Conservation (phyloP, 2,329 filamentous ascomycete genomes). For the Teratosphaeria destructans region DNA sequence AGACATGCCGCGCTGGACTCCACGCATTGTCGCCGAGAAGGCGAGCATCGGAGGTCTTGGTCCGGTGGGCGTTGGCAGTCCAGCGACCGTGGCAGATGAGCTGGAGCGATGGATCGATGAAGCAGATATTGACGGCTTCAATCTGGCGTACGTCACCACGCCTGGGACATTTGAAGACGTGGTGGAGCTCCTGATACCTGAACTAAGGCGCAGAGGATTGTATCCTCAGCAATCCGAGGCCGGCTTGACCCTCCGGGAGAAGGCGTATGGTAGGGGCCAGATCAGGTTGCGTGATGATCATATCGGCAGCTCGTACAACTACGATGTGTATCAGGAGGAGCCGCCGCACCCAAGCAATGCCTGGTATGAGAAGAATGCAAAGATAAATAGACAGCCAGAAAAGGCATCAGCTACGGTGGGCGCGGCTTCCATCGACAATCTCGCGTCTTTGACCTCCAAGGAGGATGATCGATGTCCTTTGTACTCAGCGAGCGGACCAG, state of each 20-base stretch:
- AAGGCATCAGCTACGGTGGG: background rate
- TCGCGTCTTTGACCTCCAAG: slow-evolving; percentile 32
- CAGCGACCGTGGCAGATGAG: slow-evolving; percentile 36
- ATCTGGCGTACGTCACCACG: slow-evolving; percentile 59
- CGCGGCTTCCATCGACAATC: background rate
- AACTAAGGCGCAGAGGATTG: slow-evolving; percentile 49
- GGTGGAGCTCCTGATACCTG: slow-evolving; percentile 54
- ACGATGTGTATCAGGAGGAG: background rate
- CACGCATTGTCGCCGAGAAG: slow-evolving; percentile 42
- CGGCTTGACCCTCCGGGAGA: slow-evolving; percentile 51
- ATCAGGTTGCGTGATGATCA: background rate
- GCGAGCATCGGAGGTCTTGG: slow-evolving; percentile 59
- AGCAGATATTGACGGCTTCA: slow-evolving; percentile 65
- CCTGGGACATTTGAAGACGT: slow-evolving; percentile 60
- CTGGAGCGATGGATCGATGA: slow-evolving; percentile 48
- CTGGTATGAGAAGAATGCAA: background rate
- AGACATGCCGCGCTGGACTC: slow-evolving; percentile 46
- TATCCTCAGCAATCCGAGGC: slow-evolving; percentile 44
- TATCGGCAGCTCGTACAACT: background rate
- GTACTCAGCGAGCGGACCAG: slow-evolving; percentile 36
- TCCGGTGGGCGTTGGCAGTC: slow-evolving; percentile 53
- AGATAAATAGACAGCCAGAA: background rate
- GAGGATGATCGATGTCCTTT: slow-evolving; percentile 46
- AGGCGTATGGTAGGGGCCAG: slow-evolving; percentile 28
- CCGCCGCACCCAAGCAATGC: background rate